Percentiles rank a stretch among this genome's conserved stretches.
Conservation (phyloP, 169 alveolate species). For the Eimeria sp. region DNA sequence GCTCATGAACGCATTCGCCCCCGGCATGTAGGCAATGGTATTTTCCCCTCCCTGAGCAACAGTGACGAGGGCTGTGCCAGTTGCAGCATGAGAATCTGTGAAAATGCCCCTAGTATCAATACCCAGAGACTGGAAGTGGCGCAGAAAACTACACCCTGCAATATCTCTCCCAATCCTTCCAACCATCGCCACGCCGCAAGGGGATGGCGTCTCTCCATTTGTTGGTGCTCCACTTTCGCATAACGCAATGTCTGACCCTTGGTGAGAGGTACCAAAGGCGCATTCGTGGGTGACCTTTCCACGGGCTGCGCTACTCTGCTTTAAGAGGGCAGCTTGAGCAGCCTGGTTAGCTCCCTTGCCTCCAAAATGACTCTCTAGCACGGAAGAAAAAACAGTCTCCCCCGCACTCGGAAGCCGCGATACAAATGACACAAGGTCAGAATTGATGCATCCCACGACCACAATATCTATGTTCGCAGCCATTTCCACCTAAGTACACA, state of each 20-base stretch:
- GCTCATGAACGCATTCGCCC: constrained; percentile 74
- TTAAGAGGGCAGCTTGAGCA: constrained; percentile 82
- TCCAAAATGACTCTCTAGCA: constrained; percentile 72
- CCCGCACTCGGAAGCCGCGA: constrained; percentile 82
- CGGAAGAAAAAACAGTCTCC: constrained; percentile 78
- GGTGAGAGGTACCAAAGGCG: constrained; percentile 6
- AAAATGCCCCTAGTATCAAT: constrained; percentile 75
- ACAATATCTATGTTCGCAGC: constrained; percentile 56
- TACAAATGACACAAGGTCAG: constrained; percentile 73
- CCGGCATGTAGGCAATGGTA: constrained; percentile 78
- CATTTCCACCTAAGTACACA: constrained; percentile 44
- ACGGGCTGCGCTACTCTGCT: neutral
- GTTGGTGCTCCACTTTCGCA: neutral
- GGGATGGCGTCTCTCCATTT: neutral
- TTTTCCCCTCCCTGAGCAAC: constrained; percentile 82
- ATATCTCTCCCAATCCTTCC: constrained; percentile 83
- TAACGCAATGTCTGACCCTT: neutral
- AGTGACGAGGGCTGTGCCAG: constrained; percentile 83
- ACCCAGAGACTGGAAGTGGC: constrained; percentile 35
- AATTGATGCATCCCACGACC: constrained; percentile 79
- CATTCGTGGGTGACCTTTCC: constrained; percentile 43
- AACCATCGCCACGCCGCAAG: constrained; percentile 76
- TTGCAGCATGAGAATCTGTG: constrained; percentile 4
- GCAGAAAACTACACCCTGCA: constrained; percentile 54
- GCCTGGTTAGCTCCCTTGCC: constrained; percentile 87